Evolutionary conservation across 2,329 filamentous ascomycete genomes (phyloP), one percentile per base, ranked within the genome.

Genomic region (Aspergillus sergii): DNA sequence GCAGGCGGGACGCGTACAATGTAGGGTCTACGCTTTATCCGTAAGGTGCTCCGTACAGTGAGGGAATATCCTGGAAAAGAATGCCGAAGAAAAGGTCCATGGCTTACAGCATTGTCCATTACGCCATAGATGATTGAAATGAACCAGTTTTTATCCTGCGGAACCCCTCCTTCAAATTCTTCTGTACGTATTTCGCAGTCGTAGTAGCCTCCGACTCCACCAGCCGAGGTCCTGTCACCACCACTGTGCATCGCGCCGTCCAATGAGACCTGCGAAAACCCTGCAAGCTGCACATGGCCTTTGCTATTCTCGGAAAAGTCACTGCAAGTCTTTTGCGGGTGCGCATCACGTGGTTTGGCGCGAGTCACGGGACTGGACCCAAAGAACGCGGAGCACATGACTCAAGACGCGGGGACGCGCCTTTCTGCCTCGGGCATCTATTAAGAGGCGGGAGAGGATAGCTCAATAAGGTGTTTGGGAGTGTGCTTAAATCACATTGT

Each of bases 361-460:
- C 63, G 61, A 68, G 67, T 67, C 64, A 64, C 67, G 68, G 62
- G 66, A 64, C 45, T 60, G 60, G 68, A 66, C 57, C 68, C 67
- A 54, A 45, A 66, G 39, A 65, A 68, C 69, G 68, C 69, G 69
- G 53, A 36, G 43, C 62, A 66, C 61, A 58, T 66, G 64, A 67
- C 57, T 45, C 46, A 41, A 57, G 66, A 65, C 66, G 64, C 68
- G 69, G 64, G 62, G 62, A 56, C 62, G 68, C 68, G 68, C 65
- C 34, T 30, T 43, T 55, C 51, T 55, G 51, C 51, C 51, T 55
- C 32, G 51, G 51, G 51, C 51, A 55, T 26, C 39, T 19, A 4
- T n/a, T 19, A 10, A 23, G 11, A 55, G 45, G 34, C 43, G 41
- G 12, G 34, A 26, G 21, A 51, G 43, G 7, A 41, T 41, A 7